phyloP scores from a whole-genome alignment of 441 rosid species.

The Erysimum cheiri region DNA sequence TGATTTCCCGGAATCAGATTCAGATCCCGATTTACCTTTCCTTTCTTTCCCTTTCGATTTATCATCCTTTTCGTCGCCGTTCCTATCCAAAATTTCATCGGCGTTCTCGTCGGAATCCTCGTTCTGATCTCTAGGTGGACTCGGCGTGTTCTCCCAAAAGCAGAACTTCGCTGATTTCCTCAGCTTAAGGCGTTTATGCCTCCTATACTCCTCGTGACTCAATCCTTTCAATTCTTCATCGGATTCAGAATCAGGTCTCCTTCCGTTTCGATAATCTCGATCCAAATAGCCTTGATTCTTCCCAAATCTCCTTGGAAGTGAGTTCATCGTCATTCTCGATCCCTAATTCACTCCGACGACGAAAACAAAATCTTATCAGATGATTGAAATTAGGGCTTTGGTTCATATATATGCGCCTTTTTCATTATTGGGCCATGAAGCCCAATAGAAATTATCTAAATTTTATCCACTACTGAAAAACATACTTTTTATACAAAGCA shows the following conservation, averaged over 20 bases:
- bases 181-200: slow-evolving; percentile 87
- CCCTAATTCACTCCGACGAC: slow-evolving; percentile 20
- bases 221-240: slow-evolving; percentile 86
- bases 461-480: not conserved
- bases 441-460: not conserved
- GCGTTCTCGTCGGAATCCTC: slow-evolving; percentile 55
- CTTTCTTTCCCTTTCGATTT: slow-evolving; percentile 45
- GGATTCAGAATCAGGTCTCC: slow-evolving; percentile 69
- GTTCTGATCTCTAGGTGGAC: slow-evolving; percentile 71
- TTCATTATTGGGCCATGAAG: slow-evolving; percentile 15
- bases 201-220: slow-evolving; percentile 73
- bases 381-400: slow-evolving; percentile 29
- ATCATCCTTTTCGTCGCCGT: slow-evolving; percentile 46
- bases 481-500: not conserved
- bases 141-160: slow-evolving; percentile 82
- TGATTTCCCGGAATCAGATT: slow-evolving; percentile 50
- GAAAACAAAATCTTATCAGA: slow-evolving; percentile 16
- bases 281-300: slow-evolving; percentile 52
- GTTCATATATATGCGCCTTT: not conserved
- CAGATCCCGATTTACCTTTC: slow-evolving; percentile 38
- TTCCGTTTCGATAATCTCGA: slow-evolving; percentile 57
- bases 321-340: slow-evolving; percentile 44
- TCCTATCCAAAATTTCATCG: slow-evolving; percentile 48
- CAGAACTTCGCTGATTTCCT: slow-evolving; percentile 62
- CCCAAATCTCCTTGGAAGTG: slow-evolving; percentile 71